Evolutionary conservation across 2,329 filamentous ascomycete genomes (phyloP).

Genomic region (Amesomyces nigricolor): DNA sequence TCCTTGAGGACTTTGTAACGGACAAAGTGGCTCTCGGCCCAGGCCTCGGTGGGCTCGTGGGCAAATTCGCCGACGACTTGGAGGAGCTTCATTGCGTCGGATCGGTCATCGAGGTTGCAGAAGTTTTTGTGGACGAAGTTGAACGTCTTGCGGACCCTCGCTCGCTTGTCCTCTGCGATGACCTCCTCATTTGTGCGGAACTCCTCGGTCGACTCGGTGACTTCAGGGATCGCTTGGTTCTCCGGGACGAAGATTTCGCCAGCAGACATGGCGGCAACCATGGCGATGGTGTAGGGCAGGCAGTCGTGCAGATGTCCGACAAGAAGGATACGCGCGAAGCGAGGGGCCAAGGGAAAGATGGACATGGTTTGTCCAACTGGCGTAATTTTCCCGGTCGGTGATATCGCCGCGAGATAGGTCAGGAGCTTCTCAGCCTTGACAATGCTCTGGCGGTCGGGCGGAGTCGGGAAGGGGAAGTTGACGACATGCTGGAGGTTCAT

Average conservation of each 20-base stretch:
- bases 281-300: constrained; percentile 76
- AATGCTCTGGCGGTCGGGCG: constrained; percentile 70
- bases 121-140: constrained; percentile 74
- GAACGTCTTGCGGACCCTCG: constrained; percentile 54
- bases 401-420: constrained; percentile 77
- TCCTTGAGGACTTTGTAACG: constrained; percentile 83
- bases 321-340: constrained; percentile 87
- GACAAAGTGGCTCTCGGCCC: constrained; percentile 80
- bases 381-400: constrained; percentile 67
- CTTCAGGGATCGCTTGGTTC: constrained; percentile 62
- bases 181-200: constrained; percentile 62
- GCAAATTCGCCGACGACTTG: constrained; percentile 85
- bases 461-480: constrained; percentile 94
- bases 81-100: constrained; percentile 85
- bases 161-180: constrained; percentile 63
- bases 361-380: constrained; percentile 75
- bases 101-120: constrained; percentile 71
- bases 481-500: constrained; percentile 88
- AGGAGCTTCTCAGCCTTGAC: constrained; percentile 81
- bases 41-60: constrained; percentile 63
- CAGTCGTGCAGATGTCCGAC: constrained; percentile 79
- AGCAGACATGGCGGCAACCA: constrained; percentile 84
- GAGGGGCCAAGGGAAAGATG: constrained; percentile 81
- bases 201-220: constrained; percentile 43
- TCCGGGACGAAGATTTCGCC: constrained; percentile 83